Evolutionary conservation across 345 rosid genomes (phyloP).

Genomic region (Toxicodendron radicans): DNA sequence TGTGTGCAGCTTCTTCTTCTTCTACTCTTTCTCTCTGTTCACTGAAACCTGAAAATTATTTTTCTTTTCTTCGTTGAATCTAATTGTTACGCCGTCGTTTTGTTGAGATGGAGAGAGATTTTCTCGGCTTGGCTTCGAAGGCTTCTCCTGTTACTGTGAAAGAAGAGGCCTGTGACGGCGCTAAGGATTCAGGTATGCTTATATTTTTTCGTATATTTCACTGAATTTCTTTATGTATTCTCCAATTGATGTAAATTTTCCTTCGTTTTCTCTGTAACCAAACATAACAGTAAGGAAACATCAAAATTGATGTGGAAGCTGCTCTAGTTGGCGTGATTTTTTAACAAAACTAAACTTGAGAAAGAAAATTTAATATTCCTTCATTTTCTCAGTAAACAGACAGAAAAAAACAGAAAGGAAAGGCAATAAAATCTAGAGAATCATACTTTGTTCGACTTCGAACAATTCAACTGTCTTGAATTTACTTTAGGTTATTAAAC

Average conservation of each 20-base stretch:
- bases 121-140: conserved; percentile 49
- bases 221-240: no score
- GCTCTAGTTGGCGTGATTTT: no score
- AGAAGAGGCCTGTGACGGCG: conserved; percentile 42
- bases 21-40: not conserved
- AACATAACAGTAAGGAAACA: no score
- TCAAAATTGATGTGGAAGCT: no score
- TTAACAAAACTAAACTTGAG: no score
- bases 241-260: not conserved
- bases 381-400: not conserved
- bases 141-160: conserved; percentile 39
- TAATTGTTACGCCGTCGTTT: not conserved
- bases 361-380: not conserved
- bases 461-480: not conserved
- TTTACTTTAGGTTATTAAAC: not conserved
- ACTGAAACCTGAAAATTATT: not conserved
- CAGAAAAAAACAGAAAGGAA: no score
- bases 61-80: not conserved
- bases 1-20: not conserved
- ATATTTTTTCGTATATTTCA: not conserved
- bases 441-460: no score
- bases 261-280: not conserved
- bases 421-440: no score
- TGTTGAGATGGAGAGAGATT: conserved; percentile 54
- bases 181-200: conserved; percentile 42